phyloP scores from a whole-genome alignment of 2,329 filamentous ascomycete species.

The Colletotrichum sidae region DNA sequence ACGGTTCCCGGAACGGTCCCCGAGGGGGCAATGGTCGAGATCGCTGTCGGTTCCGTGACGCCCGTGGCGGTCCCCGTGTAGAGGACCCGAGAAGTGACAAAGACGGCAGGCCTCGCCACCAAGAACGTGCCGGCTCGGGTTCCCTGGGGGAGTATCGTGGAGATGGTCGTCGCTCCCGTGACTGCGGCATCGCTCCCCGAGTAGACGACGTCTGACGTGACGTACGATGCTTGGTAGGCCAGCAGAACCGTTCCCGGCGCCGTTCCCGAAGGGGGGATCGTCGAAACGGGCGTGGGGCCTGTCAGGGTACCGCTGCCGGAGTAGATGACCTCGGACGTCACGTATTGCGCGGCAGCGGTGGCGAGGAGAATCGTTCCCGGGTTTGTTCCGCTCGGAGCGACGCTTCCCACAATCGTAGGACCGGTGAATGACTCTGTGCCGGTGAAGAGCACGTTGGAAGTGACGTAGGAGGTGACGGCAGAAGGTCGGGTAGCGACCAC shows the following conservation, averaged over 20 bases:
- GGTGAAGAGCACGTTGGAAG: conserved; percentile 1
- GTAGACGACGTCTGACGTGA: neutral
- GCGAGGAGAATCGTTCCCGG: conserved; percentile 29
- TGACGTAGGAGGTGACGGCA: neutral
- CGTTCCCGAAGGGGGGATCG: conserved; percentile 14
- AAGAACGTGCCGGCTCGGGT: conserved; percentile 22
- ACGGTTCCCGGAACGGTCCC: conserved; percentile 20
- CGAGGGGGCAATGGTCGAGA: conserved; percentile 19
- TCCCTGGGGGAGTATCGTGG: conserved; percentile 17
- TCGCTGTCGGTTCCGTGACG: neutral
- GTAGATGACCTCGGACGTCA: conserved; percentile 10
- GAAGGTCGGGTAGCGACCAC: neutral
- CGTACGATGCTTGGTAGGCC: neutral
- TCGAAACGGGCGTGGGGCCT: conserved; percentile 3
- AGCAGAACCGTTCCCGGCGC: conserved; percentile 15
- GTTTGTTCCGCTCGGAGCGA: conserved; percentile 16
- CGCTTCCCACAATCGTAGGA: conserved; percentile 14
- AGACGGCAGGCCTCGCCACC: conserved; percentile 10
- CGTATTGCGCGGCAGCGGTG: conserved; percentile 1
- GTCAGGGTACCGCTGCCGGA: neutral
- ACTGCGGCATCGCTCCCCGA: conserved; percentile 3
- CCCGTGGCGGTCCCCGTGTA: conserved; percentile 2
- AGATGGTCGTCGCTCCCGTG: neutral
- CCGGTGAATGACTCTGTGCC: neutral
- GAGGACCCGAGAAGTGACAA: conserved; percentile 18